phyloP scores from a whole-genome alignment of 768 basidiomycete species.

The Agrocybe praecox region DNA sequence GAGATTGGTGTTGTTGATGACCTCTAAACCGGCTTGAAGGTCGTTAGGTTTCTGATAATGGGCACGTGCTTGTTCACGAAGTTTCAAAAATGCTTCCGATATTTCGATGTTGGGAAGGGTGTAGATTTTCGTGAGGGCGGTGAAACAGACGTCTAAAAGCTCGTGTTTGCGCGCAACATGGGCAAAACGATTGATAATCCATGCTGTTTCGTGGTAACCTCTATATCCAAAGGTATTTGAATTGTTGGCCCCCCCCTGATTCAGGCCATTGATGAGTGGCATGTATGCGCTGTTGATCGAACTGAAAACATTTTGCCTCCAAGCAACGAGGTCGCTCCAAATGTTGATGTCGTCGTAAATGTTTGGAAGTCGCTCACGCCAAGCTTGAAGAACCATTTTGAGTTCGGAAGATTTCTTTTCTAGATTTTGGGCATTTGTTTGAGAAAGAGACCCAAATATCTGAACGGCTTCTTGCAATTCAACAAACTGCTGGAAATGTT shows the following conservation, averaged over 20 bases:
- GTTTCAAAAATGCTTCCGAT: slow-evolving; percentile 97
- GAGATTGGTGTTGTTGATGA: slow-evolving; percentile 99
- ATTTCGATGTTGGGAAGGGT: slow-evolving; percentile 99
- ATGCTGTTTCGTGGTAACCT: slow-evolving; percentile 98
- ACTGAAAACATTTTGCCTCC: slow-evolving; percentile 98
- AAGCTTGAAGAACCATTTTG: slow-evolving; percentile 94
- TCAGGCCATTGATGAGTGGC: slow-evolving; percentile 74
- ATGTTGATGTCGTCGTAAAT: slow-evolving; percentile 96
- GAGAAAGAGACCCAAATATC: slow-evolving; percentile 88
- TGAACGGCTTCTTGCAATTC: slow-evolving; percentile 95
- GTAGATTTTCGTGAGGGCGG: slow-evolving; percentile 95
- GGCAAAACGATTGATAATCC: slow-evolving; percentile 99
- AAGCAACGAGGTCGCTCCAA: slow-evolving; percentile 99
- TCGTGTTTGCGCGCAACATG: slow-evolving; percentile 98
- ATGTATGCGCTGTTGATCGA: slow-evolving; percentile 97
- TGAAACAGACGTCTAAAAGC: slow-evolving; percentile 94
- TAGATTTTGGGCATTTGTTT: slow-evolving; percentile 84
- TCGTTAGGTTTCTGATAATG: slow-evolving; percentile 96
- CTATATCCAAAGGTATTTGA: slow-evolving; percentile 89
- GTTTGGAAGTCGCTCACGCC: slow-evolving; percentile 96
- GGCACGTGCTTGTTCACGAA: slow-evolving; percentile 97
- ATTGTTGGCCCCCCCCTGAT: slow-evolving; percentile 51
- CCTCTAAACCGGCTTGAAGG: slow-evolving; percentile 91
- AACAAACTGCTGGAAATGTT: slow-evolving; percentile 99
- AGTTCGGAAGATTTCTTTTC: slow-evolving; percentile 95